Percentiles rank a stretch among this genome's conserved stretches.
Evolutionary conservation across 2,329 filamentous ascomycete species (phyloP).

Genomic region (Thielaviopsis populi): DNA sequence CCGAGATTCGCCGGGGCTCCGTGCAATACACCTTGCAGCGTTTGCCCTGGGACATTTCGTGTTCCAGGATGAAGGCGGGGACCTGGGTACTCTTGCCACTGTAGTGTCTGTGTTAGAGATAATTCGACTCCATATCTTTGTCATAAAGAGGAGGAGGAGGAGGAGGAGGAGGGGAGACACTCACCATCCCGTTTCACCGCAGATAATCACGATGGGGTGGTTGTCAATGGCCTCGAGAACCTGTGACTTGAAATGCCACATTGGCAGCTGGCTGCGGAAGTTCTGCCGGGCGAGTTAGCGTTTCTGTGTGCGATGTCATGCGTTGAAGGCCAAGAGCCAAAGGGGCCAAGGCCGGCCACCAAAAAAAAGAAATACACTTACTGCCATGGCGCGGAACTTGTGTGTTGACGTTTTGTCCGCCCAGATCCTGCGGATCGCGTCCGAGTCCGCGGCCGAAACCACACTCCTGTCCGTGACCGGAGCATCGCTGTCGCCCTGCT

Average conservation of each 20-base stretch:
- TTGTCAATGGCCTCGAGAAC: constrained; percentile 63
- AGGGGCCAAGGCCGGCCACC: too few relatives aligned
- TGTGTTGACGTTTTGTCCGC: constrained; percentile 38
- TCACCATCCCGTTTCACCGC: constrained; percentile 84
- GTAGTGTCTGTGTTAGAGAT: background rate
- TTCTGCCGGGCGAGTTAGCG: constrained; percentile 24
- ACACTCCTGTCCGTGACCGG: constrained; percentile 31
- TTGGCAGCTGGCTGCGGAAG: constrained; percentile 67
- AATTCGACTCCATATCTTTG: too few relatives aligned
- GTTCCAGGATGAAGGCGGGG: constrained; percentile 83
- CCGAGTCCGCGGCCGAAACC: constrained; percentile 27
- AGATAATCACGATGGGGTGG: constrained; percentile 81
- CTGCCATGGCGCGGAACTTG: constrained; percentile 66
- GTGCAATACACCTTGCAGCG: constrained; percentile 90
- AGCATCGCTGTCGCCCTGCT: constrained; percentile 31
- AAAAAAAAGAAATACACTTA: too few relatives aligned
- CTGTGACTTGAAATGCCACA: constrained; percentile 69
- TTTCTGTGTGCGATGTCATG: background rate
- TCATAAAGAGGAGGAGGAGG: too few relatives aligned
- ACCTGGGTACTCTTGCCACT: constrained; percentile 93
- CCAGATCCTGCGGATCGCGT: constrained; percentile 45
- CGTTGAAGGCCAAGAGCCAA: too few relatives aligned
- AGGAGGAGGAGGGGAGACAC: too few relatives aligned
- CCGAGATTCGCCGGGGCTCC: constrained; percentile 87
- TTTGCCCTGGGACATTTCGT: constrained; percentile 66